A percentile compares a stretch with the other conserved stretches of the same genome.
Conservation (phyloP, 768 basidiomycete genomes). For the Boletus pseudopeckii region DNA sequence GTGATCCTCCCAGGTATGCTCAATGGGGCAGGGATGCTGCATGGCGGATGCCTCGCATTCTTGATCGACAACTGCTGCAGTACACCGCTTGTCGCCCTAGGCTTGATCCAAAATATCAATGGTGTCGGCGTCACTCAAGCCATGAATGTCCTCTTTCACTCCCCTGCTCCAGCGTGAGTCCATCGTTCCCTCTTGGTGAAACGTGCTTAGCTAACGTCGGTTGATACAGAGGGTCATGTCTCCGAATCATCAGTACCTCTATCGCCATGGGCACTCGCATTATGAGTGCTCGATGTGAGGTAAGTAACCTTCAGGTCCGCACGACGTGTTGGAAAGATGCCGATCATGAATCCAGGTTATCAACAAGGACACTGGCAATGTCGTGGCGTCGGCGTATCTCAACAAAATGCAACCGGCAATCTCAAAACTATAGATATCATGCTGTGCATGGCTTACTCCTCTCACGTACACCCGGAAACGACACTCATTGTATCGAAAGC, state of each 20-base stretch:
- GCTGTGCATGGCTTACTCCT: not conserved
- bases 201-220: constrained; percentile 4
- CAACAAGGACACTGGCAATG: constrained; percentile 54
- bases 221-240: constrained; percentile 48
- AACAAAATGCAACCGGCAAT: constrained; percentile 69
- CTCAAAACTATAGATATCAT: constrained; percentile 42
- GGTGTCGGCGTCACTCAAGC: constrained; percentile 75
- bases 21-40: constrained; percentile 72
- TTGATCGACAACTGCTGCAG: constrained; percentile 73
- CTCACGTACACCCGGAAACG: constrained; percentile 11
- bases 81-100: constrained; percentile 65
- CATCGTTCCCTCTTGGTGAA: not conserved
- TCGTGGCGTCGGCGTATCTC: constrained; percentile 63
- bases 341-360: constrained; percentile 41
- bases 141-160: constrained; percentile 66
- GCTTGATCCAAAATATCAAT: constrained; percentile 55
- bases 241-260: constrained; percentile 61
- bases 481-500: constrained; percentile 21
- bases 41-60: constrained; percentile 73
- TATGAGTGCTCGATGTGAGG: constrained; percentile 72
- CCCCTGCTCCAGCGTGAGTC: constrained; percentile 61
- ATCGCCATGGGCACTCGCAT: constrained; percentile 65
- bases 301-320: constrained; percentile 28
- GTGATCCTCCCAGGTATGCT: constrained; percentile 51
- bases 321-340: not conserved